Percentiles rank a stretch among this genome's conserved stretches.
Evolutionary conservation across 495 filamentous ascomycete species (phyloP).

Genomic region (Penicillium simplicissimum): DNA sequence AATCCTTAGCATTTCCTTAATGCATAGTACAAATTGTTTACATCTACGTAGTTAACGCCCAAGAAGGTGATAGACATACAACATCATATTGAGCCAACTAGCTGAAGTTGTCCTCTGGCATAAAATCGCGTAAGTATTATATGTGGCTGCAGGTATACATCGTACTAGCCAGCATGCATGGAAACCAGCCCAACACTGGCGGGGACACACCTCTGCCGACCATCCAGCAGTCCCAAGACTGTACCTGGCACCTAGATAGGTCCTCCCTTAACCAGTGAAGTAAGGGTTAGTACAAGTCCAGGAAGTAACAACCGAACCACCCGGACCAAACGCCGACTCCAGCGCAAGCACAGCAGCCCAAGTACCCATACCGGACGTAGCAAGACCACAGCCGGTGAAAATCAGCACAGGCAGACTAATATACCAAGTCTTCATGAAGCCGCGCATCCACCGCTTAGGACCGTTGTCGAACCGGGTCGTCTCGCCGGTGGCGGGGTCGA

Average conservation of each 20-base stretch:
- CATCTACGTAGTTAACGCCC: background rate
- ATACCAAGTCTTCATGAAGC: conserved; percentile 26
- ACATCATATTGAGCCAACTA: background rate
- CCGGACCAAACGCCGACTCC: conserved; percentile 30
- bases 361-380: conserved; percentile 33
- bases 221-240: background rate
- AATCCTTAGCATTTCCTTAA: background rate
- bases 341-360: conserved; percentile 35
- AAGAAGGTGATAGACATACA: background rate
- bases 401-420: conserved; percentile 24
- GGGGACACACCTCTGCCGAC: background rate
- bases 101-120: background rate
- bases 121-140: background rate
- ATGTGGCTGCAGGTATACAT: background rate
- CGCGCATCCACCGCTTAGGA: conserved; percentile 40
- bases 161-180: background rate
- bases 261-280: background rate
- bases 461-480: conserved; percentile 38
- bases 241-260: too few species aligned
- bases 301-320: conserved; percentile 17
- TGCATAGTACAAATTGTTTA: background rate
- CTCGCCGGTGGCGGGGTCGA: conserved; percentile 46
- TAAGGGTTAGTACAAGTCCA: conserved; percentile 21
- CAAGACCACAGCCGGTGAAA: conserved; percentile 28
- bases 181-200: background rate